Conservation (phyloP, 805 yeast genomes). For the Osmozyma mogii region DNA sequence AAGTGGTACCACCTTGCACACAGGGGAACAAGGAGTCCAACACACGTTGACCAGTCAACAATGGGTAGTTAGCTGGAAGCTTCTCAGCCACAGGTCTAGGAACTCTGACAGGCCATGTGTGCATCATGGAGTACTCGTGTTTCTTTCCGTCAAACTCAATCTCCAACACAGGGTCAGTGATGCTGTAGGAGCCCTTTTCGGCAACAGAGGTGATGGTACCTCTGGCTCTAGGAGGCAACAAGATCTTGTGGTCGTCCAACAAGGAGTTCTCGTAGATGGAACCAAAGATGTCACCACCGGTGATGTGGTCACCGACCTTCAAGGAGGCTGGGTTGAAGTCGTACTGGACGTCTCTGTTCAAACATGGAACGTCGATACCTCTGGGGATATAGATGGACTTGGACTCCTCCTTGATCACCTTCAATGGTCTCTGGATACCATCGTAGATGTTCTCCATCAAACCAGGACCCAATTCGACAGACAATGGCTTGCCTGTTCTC, state of each 20-base stretch:
- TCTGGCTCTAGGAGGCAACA: constrained; percentile 96
- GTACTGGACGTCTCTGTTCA: constrained; percentile 72
- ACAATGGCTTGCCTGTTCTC: constrained; percentile 97
- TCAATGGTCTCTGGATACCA: constrained; percentile 98
- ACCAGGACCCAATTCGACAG: constrained; percentile 99
- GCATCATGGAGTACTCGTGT: constrained; percentile 84
- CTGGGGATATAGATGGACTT: constrained; percentile 96
- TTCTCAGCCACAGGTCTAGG: constrained; percentile 98
- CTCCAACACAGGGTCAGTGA: constrained; percentile 84
- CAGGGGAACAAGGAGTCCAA: constrained; percentile 96
- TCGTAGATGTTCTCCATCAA: constrained; percentile 98
- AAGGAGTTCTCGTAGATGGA: constrained; percentile 90
- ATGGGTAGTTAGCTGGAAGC: constrained; percentile 86
- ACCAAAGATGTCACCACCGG: constrained; percentile 98
- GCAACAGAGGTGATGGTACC: constrained; percentile 93
- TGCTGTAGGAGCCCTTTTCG: constrained; percentile 81
- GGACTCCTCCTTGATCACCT: constrained; percentile 79
- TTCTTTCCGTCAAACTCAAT: constrained; percentile 90
- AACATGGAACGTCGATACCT: constrained; percentile 96
- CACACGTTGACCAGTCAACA: constrained; percentile 98
- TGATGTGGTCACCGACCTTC: constrained; percentile 92
- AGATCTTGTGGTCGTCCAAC: constrained; percentile 84
- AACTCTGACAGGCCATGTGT: constrained; percentile 99
- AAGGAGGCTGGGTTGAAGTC: constrained; percentile 76
- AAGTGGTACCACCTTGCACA: constrained; percentile 99